Percentiles rank a stretch among this genome's conserved stretches.
These are phyloP conservation scores for Capronia coronata DNA, from an alignment of 2,329 filamentous ascomycete species.

Conservation along the genomic window DNA sequence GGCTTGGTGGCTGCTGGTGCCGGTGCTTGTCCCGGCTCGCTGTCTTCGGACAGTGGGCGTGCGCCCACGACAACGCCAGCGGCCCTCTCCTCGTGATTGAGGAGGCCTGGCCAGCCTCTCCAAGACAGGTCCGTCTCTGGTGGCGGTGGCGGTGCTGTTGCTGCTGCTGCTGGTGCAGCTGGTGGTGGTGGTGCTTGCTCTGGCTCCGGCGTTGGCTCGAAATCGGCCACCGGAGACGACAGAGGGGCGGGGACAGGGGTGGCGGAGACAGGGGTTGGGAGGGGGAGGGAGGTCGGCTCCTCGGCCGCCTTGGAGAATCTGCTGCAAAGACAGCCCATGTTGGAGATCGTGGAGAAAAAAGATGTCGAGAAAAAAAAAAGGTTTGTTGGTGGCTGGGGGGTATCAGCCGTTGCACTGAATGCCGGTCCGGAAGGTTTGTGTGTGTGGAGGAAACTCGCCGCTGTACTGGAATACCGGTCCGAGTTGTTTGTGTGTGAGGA, in stretches of 20 bases:
- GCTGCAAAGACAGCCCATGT: conserved; percentile 2
- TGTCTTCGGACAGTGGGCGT: no score
- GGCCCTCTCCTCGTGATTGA: not conserved
- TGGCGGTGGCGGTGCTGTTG: not conserved
- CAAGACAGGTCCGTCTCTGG: not conserved
- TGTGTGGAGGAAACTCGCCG: not conserved
- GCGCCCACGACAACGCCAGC: no score
- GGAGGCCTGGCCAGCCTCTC: no score
- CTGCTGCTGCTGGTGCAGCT: not conserved
- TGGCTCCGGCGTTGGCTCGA: not conserved
- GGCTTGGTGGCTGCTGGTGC: not conserved
- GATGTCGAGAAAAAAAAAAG: not conserved
- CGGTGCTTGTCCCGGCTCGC: no score
- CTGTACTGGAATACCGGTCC: not conserved
- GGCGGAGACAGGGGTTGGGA: no score
- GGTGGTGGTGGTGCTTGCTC: not conserved
- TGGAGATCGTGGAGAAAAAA: not conserved
- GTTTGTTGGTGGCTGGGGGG: not conserved
- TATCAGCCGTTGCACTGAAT: not conserved
- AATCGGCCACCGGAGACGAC: not conserved
- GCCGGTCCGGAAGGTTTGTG: not conserved
- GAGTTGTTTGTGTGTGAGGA: not conserved
- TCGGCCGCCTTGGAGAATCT: not conserved
- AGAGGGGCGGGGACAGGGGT: not conserved
- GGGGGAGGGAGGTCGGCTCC: not conserved